Evolutionary conservation across 139 green algal species (phyloP), one percentile per base, ranked within the genome.

Genomic region (Pseudopediastrum boryanum): DNA sequence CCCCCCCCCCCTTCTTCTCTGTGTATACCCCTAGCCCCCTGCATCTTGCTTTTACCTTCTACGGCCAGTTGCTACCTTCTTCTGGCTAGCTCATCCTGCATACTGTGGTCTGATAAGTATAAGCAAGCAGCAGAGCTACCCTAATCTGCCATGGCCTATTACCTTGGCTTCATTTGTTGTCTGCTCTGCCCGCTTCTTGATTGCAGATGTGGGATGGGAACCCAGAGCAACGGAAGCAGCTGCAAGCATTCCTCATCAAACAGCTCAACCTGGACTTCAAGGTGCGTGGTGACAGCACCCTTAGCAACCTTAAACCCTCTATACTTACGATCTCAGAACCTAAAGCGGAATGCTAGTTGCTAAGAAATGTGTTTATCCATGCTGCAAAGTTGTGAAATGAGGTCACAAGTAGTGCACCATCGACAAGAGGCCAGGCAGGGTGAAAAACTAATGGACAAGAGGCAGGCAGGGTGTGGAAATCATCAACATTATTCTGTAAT

Each of bases 241-340:
- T 76, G 48, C 46, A 76, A 50, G 23, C 44, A 35, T 76, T 64
- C 31, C 48, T 76, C 4, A 38, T 64, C 10, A 48, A 65, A 21
- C 13, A 76, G 68, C 48, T 76, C 33, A 50, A 50, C 3, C 68
- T 76, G 12, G 35, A 48, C 31, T 76, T 76, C 46, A 50, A 76
- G 29, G 68, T 65, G 43, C 33, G 19, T n/a, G 48, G 48, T n/a
- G n/a, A n/a, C n/a, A n/a, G n/a, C n/a, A n/a, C n/a, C n/a, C n/a
- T n/a, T n/a, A n/a, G n/a, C n/a, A n/a, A n/a, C n/a, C n/a, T n/a
- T n/a, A n/a, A n/a, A n/a, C n/a, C n/a, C n/a, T n/a, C n/a, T n/a
- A n/a, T n/a, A n/a, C n/a, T n/a, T n/a, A n/a, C n/a, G n/a, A n/a
- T n/a, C n/a, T 21, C 48, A 16, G 19, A 58, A 21, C 19, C 19